Percentiles rank a stretch among this genome's conserved stretches.
These are phyloP conservation scores for Ulmus americana DNA, from an alignment of 331 rosid species.

Conservation along the genomic window DNA sequence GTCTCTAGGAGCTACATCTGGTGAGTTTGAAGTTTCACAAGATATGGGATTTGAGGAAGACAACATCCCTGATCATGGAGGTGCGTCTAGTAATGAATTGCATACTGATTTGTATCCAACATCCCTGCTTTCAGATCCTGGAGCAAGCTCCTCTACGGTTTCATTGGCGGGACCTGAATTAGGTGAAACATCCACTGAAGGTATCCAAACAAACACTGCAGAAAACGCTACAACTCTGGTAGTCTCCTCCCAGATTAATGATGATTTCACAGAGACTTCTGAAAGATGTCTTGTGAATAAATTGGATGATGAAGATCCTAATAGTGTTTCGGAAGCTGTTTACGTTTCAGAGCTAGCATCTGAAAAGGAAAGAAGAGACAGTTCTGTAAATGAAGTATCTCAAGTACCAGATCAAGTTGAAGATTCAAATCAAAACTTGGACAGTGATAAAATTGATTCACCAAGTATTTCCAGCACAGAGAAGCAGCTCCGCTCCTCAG, in stretches of 20 bases:
- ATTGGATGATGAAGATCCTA: constrained; percentile 29
- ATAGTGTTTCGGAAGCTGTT: constrained; percentile 32
- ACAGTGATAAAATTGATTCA: constrained; percentile 28
- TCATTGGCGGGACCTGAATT: constrained; percentile 25
- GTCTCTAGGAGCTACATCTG: constrained; percentile 23
- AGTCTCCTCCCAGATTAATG: constrained; percentile 27
- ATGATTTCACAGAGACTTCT: constrained; percentile 35
- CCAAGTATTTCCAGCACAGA: constrained; percentile 19
- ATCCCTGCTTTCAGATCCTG: constrained; percentile 31
- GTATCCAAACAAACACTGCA: constrained; percentile 20
- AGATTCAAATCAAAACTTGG: constrained; percentile 28
- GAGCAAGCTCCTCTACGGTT: constrained; percentile 24
- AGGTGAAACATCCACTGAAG: constrained; percentile 29
- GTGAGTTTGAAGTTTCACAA: constrained; percentile 27
- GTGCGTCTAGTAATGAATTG: constrained; percentile 35
- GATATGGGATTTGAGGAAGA: constrained; percentile 32
- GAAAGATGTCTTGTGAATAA: constrained; percentile 31
- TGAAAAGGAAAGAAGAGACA: constrained; percentile 27
- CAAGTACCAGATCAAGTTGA: constrained; percentile 34
- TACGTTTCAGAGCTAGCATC: constrained; percentile 33
- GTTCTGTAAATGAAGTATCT: constrained; percentile 25
- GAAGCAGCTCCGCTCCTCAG: constrained; percentile 30
- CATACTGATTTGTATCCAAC: constrained; percentile 30
- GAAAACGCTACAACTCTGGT: constrained; percentile 31
- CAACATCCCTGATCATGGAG: constrained; percentile 29